Conservation (phyloP, 2,329 filamentous ascomycete genomes). For the Pseudocercospora fuligena region DNA sequence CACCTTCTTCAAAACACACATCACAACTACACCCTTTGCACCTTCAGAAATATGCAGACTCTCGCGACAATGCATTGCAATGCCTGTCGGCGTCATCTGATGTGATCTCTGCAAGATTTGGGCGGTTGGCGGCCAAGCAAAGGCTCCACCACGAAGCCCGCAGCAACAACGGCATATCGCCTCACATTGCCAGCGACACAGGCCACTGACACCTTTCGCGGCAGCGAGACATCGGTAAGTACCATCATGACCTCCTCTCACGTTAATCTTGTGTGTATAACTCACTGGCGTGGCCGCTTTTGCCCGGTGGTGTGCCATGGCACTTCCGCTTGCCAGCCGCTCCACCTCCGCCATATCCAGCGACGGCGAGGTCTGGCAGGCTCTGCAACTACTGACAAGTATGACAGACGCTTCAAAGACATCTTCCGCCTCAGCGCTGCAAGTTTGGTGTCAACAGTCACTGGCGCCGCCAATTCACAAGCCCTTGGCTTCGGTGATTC, state of each 20-base stretch:
- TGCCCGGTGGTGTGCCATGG: not conserved
- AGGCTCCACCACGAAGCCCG: not conserved
- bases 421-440: not conserved
- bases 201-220: not conserved
- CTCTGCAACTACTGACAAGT: not conserved
- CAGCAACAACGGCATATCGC: not conserved
- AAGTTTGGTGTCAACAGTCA: not conserved
- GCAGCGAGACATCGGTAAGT: not conserved
- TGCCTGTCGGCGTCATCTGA: conserved; percentile 4
- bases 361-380: not conserved
- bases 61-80: conserved; percentile 7
- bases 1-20: conserved; percentile 12
- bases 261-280: not conserved
- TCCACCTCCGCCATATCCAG: not conserved
- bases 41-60: not conserved
- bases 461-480: not conserved
- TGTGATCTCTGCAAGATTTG: conserved; percentile 1
- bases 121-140: conserved; percentile 1
- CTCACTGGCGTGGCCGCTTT: conserved; percentile 1
- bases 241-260: conserved; percentile 11
- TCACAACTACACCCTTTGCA: conserved; percentile 9
- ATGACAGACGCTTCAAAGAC: not conserved
- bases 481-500: conserved; percentile 5
- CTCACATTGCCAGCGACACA: conserved; percentile 4
- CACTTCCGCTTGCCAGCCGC: conserved; percentile 3